A percentile compares a stretch with the other conserved stretches of the same genome.
Conservation (phyloP, 495 filamentous ascomycete genomes). For the Podospora pseudoanserina region DNA sequence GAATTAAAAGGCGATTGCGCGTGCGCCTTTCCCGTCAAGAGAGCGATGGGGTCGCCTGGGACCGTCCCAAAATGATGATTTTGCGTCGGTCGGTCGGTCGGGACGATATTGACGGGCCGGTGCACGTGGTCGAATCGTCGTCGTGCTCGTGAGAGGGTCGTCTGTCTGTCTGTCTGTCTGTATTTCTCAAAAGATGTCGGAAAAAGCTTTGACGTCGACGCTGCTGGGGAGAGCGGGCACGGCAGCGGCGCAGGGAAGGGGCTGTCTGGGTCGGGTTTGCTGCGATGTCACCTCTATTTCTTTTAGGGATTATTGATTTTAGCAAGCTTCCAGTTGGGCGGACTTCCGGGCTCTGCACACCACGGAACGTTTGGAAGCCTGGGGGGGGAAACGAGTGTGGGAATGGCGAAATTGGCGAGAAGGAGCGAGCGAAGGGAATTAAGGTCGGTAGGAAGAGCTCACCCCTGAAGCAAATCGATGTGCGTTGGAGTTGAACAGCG, state of each 20-base stretch:
- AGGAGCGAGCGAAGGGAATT: neutral
- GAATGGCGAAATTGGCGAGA: neutral
- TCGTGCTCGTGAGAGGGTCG: neutral
- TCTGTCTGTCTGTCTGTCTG: neutral
- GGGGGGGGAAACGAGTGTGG: neutral
- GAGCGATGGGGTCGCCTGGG: neutral
- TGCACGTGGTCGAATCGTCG: neutral
- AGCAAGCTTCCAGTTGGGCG: neutral
- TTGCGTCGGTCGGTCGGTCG: neutral
- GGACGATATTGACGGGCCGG: neutral
- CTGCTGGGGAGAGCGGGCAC: neutral
- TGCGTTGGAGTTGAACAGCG: slow-evolving; percentile 2
- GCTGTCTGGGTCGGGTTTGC: neutral
- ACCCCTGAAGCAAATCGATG: slow-evolving; percentile 8
- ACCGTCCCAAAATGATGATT: neutral
- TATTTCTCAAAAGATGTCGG: neutral
- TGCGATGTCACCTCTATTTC: too few species aligned
- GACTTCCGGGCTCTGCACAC: neutral
- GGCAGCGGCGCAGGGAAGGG: neutral
- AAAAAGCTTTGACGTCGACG: neutral
- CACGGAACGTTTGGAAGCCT: neutral
- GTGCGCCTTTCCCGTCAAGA: neutral
- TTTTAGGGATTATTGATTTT: neutral
- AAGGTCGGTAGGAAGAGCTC: neutral
- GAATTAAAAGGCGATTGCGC: neutral